Evolutionary conservation across 345 rosid genomes (phyloP), one percentile per base, ranked within the genome.

Genomic region (Balakata baccata): DNA sequence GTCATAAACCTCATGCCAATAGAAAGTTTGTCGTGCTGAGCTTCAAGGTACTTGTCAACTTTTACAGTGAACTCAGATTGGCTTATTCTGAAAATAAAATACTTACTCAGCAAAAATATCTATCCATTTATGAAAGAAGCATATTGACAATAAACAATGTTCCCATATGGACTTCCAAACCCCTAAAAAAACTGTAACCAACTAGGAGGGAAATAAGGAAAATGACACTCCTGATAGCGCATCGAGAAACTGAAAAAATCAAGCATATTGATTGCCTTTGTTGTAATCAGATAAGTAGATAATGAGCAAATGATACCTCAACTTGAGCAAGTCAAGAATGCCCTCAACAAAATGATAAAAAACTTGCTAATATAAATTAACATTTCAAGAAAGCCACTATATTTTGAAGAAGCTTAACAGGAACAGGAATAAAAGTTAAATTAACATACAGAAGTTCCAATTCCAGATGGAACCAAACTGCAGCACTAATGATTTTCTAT

Each of bases 1-100:
- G 92, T 94, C 81, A 88, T 88, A 85, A 94, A 94, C 84, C 97
- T 87, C 98, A 87, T 90, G 65, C 98, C 98, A 77, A 90, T 93
- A 76, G 95, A 84, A 12, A 94, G 86, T 82, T 89, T 92, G 76
- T 83, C 86, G 76, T 77, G 87, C 76, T 58, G 84, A 76, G 93
- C 93, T 92, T 92, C 98, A 73, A 92, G 87, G 75, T 90, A 92
- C 85, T 88, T 92, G 81, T 89, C 90, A 72, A 92, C 85, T 70
- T 91, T 87, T 53, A 92, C 96, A 77, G 92, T 89, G 80, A 94
- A 94, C 94, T 94, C 97, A 62, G 97, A 92, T 74, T 84, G 84
- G 73, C 96, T 92, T 82, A 91, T 89, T 84, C 98, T 94, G 88
- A 73, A 72, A 78, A 76, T 79, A 18, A 75, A 7, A 78, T 29